Evolutionary conservation across 257 asterid species (phyloP), one percentile per base, ranked within the genome.

Genomic region (Mitragyna speciosa): DNA sequence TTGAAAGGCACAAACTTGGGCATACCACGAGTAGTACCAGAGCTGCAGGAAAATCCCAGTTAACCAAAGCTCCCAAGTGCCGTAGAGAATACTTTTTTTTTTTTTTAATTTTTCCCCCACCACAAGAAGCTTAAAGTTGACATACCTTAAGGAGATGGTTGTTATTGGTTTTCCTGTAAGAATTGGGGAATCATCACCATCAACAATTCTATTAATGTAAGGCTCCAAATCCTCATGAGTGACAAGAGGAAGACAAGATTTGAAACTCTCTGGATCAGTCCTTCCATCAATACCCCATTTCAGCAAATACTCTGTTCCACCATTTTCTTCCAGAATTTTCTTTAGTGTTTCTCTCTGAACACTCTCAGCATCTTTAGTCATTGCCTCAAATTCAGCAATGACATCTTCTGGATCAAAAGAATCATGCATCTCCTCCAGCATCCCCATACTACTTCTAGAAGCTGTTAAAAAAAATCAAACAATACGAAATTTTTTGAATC

Each of bases 1-100:
- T 92, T 96, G 90, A 96, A 96, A 78, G 98, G 99, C 58, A 96
- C 99, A 84, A 96, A 90, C 94, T 96, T 96, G 26, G 99, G 99
- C 95, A 88, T 96, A 84, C 99, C 99, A 66, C 90, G 95, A 84
- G 97, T 94, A 0, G 99, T 96, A 67, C 99, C 99, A 26, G 99
- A 96, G 80, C 99, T 96, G 91, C 86, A 87, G 84, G 45, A 85
- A 81, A 75, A 70, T 31, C 76, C 74, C 48, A 75, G 59, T 56
- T 3, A 31, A 30, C 63, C 68, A 70, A 16, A 77, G 49, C 75
- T 41, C 45, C 66, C 10, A 67, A 30, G 2, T 74, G 12, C 47
- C 48, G 31, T 28, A 24, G 2, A 31, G 48, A 36, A 75, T 14
- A 52, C 12, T 28, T 12, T 24, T 74, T 69, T 41, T 49, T 12